phyloP scores from a whole-genome alignment of 352 stramenopile genomes.

The Phytophthora lateralis region DNA sequence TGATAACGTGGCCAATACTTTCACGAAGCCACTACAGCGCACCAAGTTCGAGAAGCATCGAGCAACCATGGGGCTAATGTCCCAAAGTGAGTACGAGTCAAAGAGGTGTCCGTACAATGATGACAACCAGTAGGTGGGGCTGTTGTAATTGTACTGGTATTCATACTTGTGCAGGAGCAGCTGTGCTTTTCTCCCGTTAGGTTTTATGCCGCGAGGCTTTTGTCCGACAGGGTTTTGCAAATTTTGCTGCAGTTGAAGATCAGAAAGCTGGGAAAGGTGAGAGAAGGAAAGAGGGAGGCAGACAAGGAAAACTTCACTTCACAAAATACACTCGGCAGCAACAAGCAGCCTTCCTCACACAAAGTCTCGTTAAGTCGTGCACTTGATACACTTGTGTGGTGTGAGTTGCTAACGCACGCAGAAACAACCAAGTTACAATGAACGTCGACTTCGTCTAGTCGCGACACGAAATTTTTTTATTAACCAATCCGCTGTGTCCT shows the following conservation, averaged over 20 bases:
- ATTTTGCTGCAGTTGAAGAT: too few relatives aligned
- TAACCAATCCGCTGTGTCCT: too few relatives aligned
- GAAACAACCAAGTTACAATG: too few relatives aligned
- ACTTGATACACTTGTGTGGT: too few relatives aligned
- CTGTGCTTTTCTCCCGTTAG: neutral
- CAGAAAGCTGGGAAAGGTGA: neutral
- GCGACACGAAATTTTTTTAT: too few relatives aligned
- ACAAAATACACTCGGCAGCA: neutral
- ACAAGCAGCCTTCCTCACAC: too few relatives aligned
- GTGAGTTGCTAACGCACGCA: too few relatives aligned
- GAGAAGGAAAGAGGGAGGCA: neutral
- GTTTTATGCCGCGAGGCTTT: neutral
- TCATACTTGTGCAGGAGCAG: too few relatives aligned
- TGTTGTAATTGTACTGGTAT: constrained; percentile 2
- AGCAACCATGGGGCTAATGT: constrained; percentile 3
- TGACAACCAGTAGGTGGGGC: constrained; percentile 16
- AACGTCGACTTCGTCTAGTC: too few relatives aligned
- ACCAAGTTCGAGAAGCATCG: constrained; percentile 25
- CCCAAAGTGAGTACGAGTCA: neutral
- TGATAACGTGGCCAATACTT: constrained; percentile 28
- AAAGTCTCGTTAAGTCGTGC: too few relatives aligned
- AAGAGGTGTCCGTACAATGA: neutral
- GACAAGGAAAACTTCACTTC: neutral
- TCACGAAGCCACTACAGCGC: constrained; percentile 23
- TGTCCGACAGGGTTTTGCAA: too few relatives aligned